Percentiles rank a stretch among this genome's conserved stretches.
Conservation (phyloP, 768 basidiomycete species). For the Leccinum imitatum region DNA sequence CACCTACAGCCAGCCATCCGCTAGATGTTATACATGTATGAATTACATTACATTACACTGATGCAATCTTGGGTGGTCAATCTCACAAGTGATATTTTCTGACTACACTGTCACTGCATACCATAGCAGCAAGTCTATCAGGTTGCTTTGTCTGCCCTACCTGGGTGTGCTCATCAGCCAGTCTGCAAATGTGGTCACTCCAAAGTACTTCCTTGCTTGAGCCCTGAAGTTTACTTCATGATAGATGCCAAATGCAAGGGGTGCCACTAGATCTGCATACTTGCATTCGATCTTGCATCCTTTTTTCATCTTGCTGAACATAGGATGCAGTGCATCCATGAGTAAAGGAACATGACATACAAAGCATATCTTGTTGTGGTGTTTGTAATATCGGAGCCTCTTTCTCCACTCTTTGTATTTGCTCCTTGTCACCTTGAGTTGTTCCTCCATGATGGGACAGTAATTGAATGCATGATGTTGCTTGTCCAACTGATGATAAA, state of each 20-base stretch:
- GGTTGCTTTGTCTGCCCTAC: not conserved
- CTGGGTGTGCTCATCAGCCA: slow-evolving; percentile 6
- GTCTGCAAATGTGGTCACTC: not conserved
- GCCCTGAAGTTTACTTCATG: not conserved
- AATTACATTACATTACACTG: too few species aligned
- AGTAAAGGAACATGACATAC: not conserved
- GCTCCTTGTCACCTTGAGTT: not conserved
- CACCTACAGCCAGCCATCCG: too few species aligned
- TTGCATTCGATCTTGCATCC: not conserved
- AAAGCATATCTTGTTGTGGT: not conserved
- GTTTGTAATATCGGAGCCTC: not conserved
- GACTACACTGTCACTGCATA: not conserved
- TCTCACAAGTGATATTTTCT: too few species aligned
- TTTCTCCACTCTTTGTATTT: not conserved
- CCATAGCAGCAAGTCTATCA: slow-evolving; percentile 11
- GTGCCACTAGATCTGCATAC: not conserved
- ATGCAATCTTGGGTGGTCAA: too few species aligned
- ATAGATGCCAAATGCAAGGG: not conserved
- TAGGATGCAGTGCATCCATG: not conserved
- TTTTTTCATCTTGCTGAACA: not conserved
- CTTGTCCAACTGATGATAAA: too few species aligned
- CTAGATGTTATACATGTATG: too few species aligned
- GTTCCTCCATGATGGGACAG: too few species aligned
- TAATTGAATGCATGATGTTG: too few species aligned
- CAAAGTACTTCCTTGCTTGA: not conserved